Conservation (phyloP, 2,329 filamentous ascomycete genomes). For the Colletotrichum paranaense region DNA sequence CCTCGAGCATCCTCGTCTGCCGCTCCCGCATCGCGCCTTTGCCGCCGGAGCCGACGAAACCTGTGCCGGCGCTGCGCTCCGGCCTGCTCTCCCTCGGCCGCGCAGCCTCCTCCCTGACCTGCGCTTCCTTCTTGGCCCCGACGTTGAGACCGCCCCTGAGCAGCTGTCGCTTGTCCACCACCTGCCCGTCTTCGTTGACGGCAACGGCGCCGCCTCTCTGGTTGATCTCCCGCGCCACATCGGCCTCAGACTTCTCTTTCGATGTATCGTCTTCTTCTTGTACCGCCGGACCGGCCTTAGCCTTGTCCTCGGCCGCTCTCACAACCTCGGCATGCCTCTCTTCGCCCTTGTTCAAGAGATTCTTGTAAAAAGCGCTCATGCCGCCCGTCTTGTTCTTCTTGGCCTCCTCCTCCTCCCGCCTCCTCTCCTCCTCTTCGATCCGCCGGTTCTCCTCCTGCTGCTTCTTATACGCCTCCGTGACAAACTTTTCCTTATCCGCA, state of each 20-base stretch:
- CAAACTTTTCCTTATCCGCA: slow-evolving; percentile 86
- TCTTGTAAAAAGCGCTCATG: slow-evolving; percentile 83
- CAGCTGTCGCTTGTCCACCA: slow-evolving; percentile 86
- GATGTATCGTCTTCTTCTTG: slow-evolving; percentile 48
- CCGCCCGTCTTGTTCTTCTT: slow-evolving; percentile 74
- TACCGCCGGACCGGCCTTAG: slow-evolving; percentile 51
- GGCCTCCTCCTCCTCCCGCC: slow-evolving; percentile 71
- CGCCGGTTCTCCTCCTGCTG: slow-evolving; percentile 81
- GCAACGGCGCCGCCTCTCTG: slow-evolving; percentile 70
- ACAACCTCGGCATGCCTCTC: slow-evolving; percentile 76
- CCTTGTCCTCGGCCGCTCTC: slow-evolving; percentile 71
- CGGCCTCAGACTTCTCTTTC: slow-evolving; percentile 66
- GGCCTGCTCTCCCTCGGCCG: slow-evolving; percentile 35
- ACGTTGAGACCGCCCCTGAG: slow-evolving; percentile 82
- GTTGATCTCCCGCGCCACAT: slow-evolving; percentile 76
- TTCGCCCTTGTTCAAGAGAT: slow-evolving; percentile 78
- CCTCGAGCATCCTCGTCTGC: slow-evolving; percentile 82
- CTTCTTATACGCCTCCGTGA: slow-evolving; percentile 84
- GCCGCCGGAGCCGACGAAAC: slow-evolving; percentile 58
- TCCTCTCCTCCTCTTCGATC: slow-evolving; percentile 78
- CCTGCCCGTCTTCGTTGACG: slow-evolving; percentile 84
- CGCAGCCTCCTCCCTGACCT: slow-evolving; percentile 42
- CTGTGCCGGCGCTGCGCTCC: slow-evolving; percentile 38
- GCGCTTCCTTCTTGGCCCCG: slow-evolving; percentile 68
- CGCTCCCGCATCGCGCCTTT: slow-evolving; percentile 78